phyloP scores from a whole-genome alignment of 305 asterid genomes.

The Petunia hybrid region DNA sequence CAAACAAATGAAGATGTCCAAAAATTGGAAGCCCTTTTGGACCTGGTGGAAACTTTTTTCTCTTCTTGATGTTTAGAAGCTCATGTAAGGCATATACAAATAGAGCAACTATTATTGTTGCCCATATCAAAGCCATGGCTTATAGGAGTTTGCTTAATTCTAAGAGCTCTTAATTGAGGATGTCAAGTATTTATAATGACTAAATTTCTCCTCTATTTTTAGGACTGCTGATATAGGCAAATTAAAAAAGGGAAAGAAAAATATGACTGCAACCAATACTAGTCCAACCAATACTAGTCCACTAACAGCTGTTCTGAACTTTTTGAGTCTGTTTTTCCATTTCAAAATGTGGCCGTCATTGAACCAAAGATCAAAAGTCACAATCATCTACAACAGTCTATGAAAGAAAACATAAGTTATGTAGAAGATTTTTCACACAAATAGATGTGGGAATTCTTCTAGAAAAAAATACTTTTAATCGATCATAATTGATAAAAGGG shows the following conservation, averaged over 20 bases:
- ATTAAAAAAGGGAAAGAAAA: background rate
- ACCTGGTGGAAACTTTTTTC: background rate
- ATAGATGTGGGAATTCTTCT: too few species aligned
- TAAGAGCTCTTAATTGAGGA: background rate
- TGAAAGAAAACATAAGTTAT: too few species aligned
- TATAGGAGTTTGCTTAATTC: background rate
- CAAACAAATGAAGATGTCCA: too few species aligned
- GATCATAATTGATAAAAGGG: too few species aligned
- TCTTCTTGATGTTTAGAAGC: background rate
- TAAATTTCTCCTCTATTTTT: background rate
- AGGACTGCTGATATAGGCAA: background rate
- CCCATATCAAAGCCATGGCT: background rate
- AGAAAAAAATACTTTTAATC: too few species aligned
- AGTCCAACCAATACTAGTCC: too few species aligned
- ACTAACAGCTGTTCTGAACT: background rate
- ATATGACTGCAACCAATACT: background rate
- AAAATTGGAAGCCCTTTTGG: too few species aligned
- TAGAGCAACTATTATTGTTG: background rate
- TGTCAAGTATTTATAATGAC: background rate
- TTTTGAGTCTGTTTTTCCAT: background rate
- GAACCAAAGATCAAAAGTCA: background rate
- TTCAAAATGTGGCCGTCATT: too few species aligned
- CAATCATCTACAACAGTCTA: background rate
- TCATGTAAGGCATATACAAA: background rate
- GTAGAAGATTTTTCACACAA: too few species aligned